Conservation (phyloP, 495 filamentous ascomycete species). For the Talaromyces adpressus region DNA sequence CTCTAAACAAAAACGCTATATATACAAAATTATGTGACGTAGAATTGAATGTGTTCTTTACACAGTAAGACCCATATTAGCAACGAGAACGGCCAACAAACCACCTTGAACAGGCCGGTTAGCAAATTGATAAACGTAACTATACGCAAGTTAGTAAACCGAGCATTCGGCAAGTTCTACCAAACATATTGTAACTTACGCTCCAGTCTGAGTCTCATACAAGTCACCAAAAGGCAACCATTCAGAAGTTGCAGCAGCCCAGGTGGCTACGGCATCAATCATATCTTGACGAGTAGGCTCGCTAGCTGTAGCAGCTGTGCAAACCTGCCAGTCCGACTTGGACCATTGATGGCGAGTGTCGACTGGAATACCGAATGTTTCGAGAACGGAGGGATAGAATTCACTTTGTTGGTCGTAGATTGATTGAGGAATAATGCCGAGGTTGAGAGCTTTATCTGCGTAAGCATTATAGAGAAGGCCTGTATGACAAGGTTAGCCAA, state of each 20-base stretch:
- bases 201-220: constrained; percentile 39
- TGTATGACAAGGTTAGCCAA: constrained; percentile 26
- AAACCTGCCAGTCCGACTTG: constrained; percentile 48
- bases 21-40: constrained; percentile 23
- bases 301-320: constrained; percentile 39
- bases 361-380: constrained; percentile 37
- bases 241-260: constrained; percentile 46
- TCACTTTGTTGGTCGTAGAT: constrained; percentile 31
- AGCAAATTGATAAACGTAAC: constrained; percentile 17
- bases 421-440: constrained; percentile 29
- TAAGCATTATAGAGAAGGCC: constrained; percentile 37
- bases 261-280: constrained; percentile 39
- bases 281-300: constrained; percentile 35
- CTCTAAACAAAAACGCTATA: not conserved
- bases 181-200: constrained; percentile 19
- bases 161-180: not conserved
- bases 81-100: constrained; percentile 1
- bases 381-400: constrained; percentile 32
- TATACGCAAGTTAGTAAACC: constrained; percentile 40
- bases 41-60: not conserved
- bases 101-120: constrained; percentile 3
- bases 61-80: constrained; percentile 1
- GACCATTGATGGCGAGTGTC: constrained; percentile 39
- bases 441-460: constrained; percentile 36
- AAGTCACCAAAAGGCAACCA: constrained; percentile 47